Conservation (phyloP, 2,329 filamentous ascomycete genomes). For the Penicillium sp. region DNA sequence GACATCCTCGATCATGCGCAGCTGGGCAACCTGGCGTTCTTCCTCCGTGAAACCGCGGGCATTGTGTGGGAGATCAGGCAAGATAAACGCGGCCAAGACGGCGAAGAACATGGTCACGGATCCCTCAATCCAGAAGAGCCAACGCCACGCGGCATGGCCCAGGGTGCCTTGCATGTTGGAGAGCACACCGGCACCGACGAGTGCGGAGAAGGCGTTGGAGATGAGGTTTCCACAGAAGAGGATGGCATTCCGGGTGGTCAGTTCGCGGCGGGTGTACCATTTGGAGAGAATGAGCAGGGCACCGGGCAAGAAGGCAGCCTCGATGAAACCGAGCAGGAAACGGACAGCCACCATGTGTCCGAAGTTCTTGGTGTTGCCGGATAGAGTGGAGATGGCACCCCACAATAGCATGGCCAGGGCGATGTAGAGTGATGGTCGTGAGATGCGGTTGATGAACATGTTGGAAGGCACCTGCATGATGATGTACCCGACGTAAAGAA, state of each 20-base stretch:
- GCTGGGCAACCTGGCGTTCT: slow-evolving; percentile 48
- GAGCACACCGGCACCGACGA: slow-evolving; percentile 46
- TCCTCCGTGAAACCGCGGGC: slow-evolving; percentile 47
- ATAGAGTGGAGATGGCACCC: slow-evolving; percentile 59
- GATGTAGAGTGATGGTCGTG: slow-evolving; percentile 45
- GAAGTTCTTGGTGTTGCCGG: slow-evolving; percentile 44
- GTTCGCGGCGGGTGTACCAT: slow-evolving; percentile 49
- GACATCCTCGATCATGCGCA: slow-evolving; percentile 57
- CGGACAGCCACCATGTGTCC: slow-evolving; percentile 37
- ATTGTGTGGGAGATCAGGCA: slow-evolving; percentile 55
- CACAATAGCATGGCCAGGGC: slow-evolving; percentile 52
- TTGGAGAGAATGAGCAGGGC: slow-evolving; percentile 43
- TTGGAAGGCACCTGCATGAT: slow-evolving; percentile 48
- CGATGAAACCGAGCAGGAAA: slow-evolving; percentile 40
- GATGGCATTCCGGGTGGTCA: slow-evolving; percentile 45
- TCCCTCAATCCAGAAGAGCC: slow-evolving; percentile 54
- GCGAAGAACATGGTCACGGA: slow-evolving; percentile 48
- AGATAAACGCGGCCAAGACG: slow-evolving; percentile 34
- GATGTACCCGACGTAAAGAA: slow-evolving; percentile 48
- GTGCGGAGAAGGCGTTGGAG: slow-evolving; percentile 46
- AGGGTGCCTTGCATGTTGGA: slow-evolving; percentile 43
- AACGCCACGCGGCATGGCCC: slow-evolving; percentile 44
- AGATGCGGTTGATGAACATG: slow-evolving; percentile 45
- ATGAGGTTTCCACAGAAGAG: slow-evolving; percentile 48
- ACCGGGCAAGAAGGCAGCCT: slow-evolving; percentile 41